Evolutionary conservation across 768 basidiomycete genomes (phyloP), one percentile per base, ranked within the genome.

Genomic region (Tylopilus plumbeoviolaceoides): DNA sequence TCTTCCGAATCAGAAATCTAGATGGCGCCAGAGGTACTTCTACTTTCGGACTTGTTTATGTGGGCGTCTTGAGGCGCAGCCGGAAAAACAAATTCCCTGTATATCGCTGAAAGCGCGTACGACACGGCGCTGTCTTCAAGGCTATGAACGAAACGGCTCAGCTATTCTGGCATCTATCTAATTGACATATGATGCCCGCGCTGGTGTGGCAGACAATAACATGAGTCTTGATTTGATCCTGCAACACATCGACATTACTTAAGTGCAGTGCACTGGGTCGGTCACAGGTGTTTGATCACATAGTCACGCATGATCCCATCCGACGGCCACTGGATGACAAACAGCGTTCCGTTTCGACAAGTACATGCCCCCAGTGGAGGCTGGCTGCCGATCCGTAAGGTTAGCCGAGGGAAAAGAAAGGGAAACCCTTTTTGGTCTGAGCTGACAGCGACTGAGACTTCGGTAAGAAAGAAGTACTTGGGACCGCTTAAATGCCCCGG

Each of bases 101-200:
- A 40, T 30, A 21, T 12, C 20, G 21, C 20, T 21, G 39, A 40
- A 20, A 21, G 39, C 11, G 11, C 20, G 4, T 10, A 40, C 39
- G 11, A 21, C n/a, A 12, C 11, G 20, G 11, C 39, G 20, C 11
- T 12, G 20, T 40, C 18, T 21, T 40, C 20, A 40, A 10, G 39
- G 39, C 20, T 40, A 20, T 40, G 39, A 21, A 40, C 39, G 18
- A 39, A 11, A 21, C 20, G 39, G n/a, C n/a, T n/a, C n/a, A 11
- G 39, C 20, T 5, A 18, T 12, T 38, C 38, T 36, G n/a, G 17
- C n/a, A n/a, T 44, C 9, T 44, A 11, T 46, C 14, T 25, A 21
- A 44, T 27, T 31, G 53, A 44, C 43, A 12, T 27, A 38, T 51
- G 53, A 44, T 39, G 42, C 33, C 53, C 48, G 35, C 25, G 20